These are phyloP conservation scores for apple (Malus domestica) DNA, from an alignment of 306 rosid genomes.

Conservation along the genomic window ASM211411v1 NC_041794.1:33855001-33855500, in stretches of 20 bases:
- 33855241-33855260: background rate
- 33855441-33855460: slow-evolving; percentile 3
- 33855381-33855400: background rate
- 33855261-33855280: background rate
- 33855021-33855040: background rate
- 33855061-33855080: slow-evolving; percentile 87
- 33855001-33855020: no score
- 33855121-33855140: slow-evolving; percentile 71
- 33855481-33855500: no score
- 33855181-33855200: slow-evolving; percentile 7
- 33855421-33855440: background rate
- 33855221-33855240: background rate
- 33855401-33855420: background rate
- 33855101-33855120: slow-evolving; percentile 49
- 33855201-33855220: background rate
- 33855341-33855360: no score
- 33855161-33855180: slow-evolving; percentile 13
- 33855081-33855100: slow-evolving; percentile 74
- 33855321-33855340: no score
- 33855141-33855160: slow-evolving; percentile 18
- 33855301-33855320: background rate
- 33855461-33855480: background rate
- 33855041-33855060: slow-evolving; percentile 72
- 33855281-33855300: background rate
- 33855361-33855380: no score